Conservation (phyloP, 257 asterid genomes). For the Anisodus tanguticus region DNA sequence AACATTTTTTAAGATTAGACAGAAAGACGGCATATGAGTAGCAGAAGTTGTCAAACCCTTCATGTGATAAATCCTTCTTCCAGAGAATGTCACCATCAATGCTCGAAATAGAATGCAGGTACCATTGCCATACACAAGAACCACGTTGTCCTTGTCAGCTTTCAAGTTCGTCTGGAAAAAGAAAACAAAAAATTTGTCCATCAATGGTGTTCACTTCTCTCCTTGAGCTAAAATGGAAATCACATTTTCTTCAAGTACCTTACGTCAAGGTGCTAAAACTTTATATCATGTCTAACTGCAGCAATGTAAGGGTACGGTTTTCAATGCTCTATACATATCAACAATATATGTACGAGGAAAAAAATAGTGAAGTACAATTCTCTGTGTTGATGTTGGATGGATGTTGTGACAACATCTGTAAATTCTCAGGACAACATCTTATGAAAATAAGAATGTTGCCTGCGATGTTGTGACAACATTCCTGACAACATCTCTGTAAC, state of each 20-base stretch:
- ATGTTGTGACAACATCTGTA: too few species aligned
- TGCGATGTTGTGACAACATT: too few species aligned
- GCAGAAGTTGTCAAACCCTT: slow-evolving; percentile 60
- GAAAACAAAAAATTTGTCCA: slow-evolving; percentile 28
- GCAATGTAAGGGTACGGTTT: background rate
- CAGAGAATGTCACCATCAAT: slow-evolving; percentile 83
- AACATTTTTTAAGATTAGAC: slow-evolving; percentile 5
- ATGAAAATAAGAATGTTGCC: too few species aligned
- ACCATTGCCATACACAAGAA: slow-evolving; percentile 77
- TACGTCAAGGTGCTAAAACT: background rate
- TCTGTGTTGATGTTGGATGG: too few species aligned
- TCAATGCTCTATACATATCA: background rate
- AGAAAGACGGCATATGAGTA: background rate
- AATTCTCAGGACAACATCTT: too few species aligned
- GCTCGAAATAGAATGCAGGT: slow-evolving; percentile 79
- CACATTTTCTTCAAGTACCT: background rate
- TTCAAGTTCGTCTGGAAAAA: slow-evolving; percentile 68
- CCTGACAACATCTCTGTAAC: too few species aligned
- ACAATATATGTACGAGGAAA: background rate
- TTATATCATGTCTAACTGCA: background rate
- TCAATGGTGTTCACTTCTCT: background rate
- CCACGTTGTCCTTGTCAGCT: slow-evolving; percentile 62
- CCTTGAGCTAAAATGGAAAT: slow-evolving; percentile 1
- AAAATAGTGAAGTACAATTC: background rate
- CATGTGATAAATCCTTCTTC: slow-evolving; percentile 74